Base-by-base conservation (phyloP, 805 yeast species). In the Kuraishia piskuri region DNA sequence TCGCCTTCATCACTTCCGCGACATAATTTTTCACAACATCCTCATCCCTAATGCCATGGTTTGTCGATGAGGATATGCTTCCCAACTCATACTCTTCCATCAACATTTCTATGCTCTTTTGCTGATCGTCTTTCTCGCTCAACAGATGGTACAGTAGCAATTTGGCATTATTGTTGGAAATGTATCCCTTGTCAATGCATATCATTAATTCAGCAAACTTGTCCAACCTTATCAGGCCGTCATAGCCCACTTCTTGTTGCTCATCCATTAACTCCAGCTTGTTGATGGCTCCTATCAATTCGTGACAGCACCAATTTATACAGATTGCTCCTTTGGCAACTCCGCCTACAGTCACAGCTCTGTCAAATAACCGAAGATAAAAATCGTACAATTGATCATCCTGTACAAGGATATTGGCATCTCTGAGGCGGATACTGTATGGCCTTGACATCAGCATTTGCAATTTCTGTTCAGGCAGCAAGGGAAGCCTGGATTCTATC, bases 261-360 rank as follows among this genome's bases (percentile, higher is more conserved):
- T 64, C 55, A 0, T 56, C 54, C 44, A 62, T 59, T 36, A 71
- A 49, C 22, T 76, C 71, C 7, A 79, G 72, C 61, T 80, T 83
- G 7, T 81, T 74, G 55, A 88, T 72, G 14, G 80, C 72, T 0
- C 97, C 97, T 19, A 89, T 62, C 46, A 90, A 69, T 57, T 89
- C 91, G 68, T 92, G 91, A 7, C 89, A 80, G 8, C 90, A 66
- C 96, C 96, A 92, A 63, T 86, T 88, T 25, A 83, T 81, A 2
- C 66, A 66, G 51, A 63, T 61, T 2, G 82, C 82, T 46, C 71
- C 56, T 55, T 73, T 80, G 8, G 64, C 60, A 17, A 63, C 58
- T 8, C 64, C 56, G 10, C 66, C 56, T 14, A 56, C 44, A 1
- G 54, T 61, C 47, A 12, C 58, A 53, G 50, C 68, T 5, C 65